phyloP scores from a whole-genome alignment of 306 rosid genomes.

The Prunus davidiana region DNA sequence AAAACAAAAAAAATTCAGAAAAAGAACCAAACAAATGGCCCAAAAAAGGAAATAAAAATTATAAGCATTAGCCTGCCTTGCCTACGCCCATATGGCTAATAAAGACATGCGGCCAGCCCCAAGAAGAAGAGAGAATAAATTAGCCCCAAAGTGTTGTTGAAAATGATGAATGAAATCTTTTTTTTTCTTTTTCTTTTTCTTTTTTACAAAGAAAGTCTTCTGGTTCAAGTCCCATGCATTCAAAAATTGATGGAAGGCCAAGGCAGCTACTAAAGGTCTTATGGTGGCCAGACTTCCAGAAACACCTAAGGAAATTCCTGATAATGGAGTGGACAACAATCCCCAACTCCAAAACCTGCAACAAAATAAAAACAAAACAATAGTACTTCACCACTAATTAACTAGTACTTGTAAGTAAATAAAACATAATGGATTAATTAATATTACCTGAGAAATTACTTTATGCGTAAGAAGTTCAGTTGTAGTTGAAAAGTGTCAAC shows the following conservation, averaged over 20 bases:
- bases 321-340: constrained; percentile 77
- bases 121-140: constrained; percentile 2
- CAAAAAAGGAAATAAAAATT: neutral
- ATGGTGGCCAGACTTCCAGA: constrained; percentile 61
- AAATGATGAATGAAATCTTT: too few species aligned
- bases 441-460: constrained; percentile 61
- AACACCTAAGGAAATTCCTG: constrained; percentile 74
- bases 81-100: constrained; percentile 34
- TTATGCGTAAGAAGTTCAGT: constrained; percentile 59
- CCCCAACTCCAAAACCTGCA: constrained; percentile 74
- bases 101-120: constrained; percentile 40
- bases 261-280: constrained; percentile 60
- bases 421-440: too few species aligned
- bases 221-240: constrained; percentile 78
- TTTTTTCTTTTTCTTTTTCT: too few species aligned
- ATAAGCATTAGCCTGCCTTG: neutral
- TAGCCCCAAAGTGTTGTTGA: neutral
- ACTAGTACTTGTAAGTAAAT: too few species aligned
- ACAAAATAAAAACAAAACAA: neutral
- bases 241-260: constrained; percentile 86
- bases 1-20: neutral
- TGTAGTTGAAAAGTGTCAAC: neutral
- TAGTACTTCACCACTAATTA: neutral
- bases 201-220: too few species aligned
- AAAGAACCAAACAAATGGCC: neutral